Evolutionary conservation across 768 basidiomycete species (phyloP), one percentile per base, ranked within the genome.

Genomic region (Suillus tomentosus): DNA sequence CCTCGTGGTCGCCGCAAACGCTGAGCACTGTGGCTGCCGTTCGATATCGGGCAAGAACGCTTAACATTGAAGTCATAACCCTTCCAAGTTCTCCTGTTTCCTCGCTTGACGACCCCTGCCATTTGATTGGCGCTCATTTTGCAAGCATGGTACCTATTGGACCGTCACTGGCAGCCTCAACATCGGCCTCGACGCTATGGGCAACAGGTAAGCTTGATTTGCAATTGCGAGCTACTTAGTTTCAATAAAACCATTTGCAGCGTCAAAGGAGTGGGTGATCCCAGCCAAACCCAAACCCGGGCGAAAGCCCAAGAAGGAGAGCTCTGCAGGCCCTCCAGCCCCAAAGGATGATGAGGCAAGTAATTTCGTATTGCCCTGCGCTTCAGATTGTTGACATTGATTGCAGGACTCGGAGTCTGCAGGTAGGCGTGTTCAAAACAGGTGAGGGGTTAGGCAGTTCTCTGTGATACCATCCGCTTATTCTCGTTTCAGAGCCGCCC

Each of bases 221-320:
- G 5, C 43, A 37, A 6, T 36, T 7, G 3, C 36, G 37, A 22
- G 54, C 8, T 22, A 42, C 57, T 45, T 68, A 63, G 61, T 34
- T 43, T 39, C 43, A 36, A 56, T 53, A 65, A 61, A 67, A 54
- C 61, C 37, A 48, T 71, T 51, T 37, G 36, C 73, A 92, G 92
- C 92, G 36, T 92, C 91, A n/a, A 93, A 88, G 75, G 91, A 94
- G 75, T 95, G 93, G 93, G 84, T 92, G 66, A 91, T 95, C 68
- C 88, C 89, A 27, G 89, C 93, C 9, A 92, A 90, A 70, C 90
- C 92, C 10, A 94, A 92, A 73, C 93, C 93, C 42, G 93, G 93
- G 19, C 82, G 93, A 54, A 94, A 94, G 79, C 92, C 92, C 19
- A 94, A 94, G 84, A 91, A 86, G 69, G 91, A 91, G 65, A 34